phyloP scores from a whole-genome alignment of 129 eudicot genomes.

The Flaveria brownii region DNA sequence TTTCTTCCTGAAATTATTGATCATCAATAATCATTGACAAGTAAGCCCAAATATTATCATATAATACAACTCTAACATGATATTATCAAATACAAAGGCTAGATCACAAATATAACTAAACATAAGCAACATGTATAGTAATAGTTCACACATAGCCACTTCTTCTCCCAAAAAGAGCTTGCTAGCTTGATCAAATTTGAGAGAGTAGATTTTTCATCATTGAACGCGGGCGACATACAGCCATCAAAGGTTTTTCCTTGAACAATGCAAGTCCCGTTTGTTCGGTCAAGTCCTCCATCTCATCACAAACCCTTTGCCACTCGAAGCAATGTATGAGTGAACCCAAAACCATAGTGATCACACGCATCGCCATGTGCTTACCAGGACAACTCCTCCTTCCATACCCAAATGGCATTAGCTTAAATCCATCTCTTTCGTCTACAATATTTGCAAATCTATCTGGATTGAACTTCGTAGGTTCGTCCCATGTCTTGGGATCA shows the following conservation, averaged over 20 bases:
- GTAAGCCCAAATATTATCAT: neutral
- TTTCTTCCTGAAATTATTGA: neutral
- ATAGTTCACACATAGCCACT: no score
- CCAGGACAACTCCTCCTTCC: slow-evolving; percentile 58
- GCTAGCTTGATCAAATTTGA: neutral
- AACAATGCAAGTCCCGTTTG: slow-evolving; percentile 28
- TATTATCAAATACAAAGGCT: slow-evolving; percentile 7
- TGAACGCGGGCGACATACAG: slow-evolving; percentile 29
- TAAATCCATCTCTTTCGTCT: slow-evolving; percentile 24
- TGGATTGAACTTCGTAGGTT: slow-evolving; percentile 31
- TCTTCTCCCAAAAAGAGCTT: no score
- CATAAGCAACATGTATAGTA: no score
- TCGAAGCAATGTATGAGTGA: slow-evolving; percentile 44
- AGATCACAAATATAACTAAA: neutral
- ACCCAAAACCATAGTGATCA: slow-evolving; percentile 40
- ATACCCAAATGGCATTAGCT: slow-evolving; percentile 41
- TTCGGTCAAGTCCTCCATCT: slow-evolving; percentile 37
- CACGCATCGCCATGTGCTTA: slow-evolving; percentile 35
- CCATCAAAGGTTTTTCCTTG: slow-evolving; percentile 35
- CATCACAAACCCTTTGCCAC: slow-evolving; percentile 35
- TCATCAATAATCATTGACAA: no score
- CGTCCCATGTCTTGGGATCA: slow-evolving; percentile 32
- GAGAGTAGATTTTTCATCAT: slow-evolving; percentile 24
- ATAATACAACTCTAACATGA: neutral
- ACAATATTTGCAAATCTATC: slow-evolving; percentile 30